Percentiles rank a stretch among this genome's conserved stretches.
Evolutionary conservation across 2,329 filamentous ascomycete species (phyloP).

Genomic region (Calonectria pteridis): DNA sequence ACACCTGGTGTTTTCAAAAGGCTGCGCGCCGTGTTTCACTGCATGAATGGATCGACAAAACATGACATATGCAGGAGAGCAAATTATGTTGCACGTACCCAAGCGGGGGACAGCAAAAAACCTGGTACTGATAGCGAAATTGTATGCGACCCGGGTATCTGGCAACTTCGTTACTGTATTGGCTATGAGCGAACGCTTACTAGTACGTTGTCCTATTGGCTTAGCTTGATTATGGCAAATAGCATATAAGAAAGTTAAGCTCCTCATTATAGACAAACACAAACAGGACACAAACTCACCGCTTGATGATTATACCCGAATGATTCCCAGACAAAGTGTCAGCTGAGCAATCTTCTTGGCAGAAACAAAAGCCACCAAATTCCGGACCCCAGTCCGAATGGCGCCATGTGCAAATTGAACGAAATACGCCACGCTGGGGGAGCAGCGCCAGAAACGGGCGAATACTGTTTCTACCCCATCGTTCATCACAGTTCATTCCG

Average conservation of each 20-base stretch:
- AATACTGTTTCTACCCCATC: neutral
- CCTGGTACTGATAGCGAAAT: neutral
- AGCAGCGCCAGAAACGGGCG: conserved; percentile 4
- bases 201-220: neutral
- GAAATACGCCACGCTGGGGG: neutral
- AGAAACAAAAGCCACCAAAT: conserved; percentile 19
- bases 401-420: conserved; percentile 4
- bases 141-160: neutral
- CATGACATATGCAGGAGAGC: neutral
- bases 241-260: neutral
- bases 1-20: conserved; percentile 9
- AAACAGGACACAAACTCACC: neutral
- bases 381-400: conserved; percentile 14
- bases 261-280: neutral
- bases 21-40: conserved; percentile 4
- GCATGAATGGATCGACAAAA: neutral
- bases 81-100: neutral
- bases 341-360: neutral
- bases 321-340: neutral
- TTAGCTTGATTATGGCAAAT: neutral
- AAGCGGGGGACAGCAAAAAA: neutral
- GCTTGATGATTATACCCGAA: neutral
- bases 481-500: neutral
- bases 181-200: neutral
- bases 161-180: neutral